Evolutionary conservation across 106 monocot species (phyloP).

Genomic region (Dendrobium officinale): DNA sequence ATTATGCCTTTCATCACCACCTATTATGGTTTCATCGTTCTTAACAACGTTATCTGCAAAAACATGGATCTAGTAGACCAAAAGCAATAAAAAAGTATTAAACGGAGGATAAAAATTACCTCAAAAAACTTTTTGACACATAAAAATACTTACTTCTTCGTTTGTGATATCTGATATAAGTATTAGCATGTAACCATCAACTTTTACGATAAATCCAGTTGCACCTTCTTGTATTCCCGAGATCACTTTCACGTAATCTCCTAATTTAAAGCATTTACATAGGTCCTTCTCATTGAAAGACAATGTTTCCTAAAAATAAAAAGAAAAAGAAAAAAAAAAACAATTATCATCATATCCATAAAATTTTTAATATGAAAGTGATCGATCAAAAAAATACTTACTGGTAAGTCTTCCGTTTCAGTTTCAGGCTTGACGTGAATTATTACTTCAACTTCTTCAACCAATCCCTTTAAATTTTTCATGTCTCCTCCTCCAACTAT

Average conservation of each 20-base stretch:
- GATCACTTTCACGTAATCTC: constrained; percentile 97
- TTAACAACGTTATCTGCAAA: constrained; percentile 99
- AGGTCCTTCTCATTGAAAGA: constrained; percentile 92
- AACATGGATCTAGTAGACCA: constrained; percentile 61
- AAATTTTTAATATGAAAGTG: not conserved
- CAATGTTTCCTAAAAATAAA: constrained; percentile 55
- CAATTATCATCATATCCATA: not conserved
- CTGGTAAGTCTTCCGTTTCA: constrained; percentile 63
- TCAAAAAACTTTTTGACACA: not conserved
- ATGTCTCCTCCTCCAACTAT: constrained; percentile 83
- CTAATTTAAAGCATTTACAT: constrained; percentile 94
- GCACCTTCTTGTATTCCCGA: constrained; percentile 95
- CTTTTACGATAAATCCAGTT: constrained; percentile 98
- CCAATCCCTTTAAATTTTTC: constrained; percentile 92
- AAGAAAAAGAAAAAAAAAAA: not conserved
- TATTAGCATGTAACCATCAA: constrained; percentile 83
- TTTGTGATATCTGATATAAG: constrained; percentile 90
- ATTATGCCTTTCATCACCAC: constrained; percentile 55
- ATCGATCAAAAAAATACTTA: constrained; percentile 20
- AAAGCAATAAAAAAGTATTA: not conserved
- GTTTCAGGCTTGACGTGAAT: constrained; percentile 64
- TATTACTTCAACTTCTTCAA: constrained; percentile 97
- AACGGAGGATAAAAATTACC: not conserved
- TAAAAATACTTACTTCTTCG: constrained; percentile 62
- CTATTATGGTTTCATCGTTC: constrained; percentile 68